phyloP scores from a whole-genome alignment of 768 basidiomycete genomes.

The Boletus huronensis region DNA sequence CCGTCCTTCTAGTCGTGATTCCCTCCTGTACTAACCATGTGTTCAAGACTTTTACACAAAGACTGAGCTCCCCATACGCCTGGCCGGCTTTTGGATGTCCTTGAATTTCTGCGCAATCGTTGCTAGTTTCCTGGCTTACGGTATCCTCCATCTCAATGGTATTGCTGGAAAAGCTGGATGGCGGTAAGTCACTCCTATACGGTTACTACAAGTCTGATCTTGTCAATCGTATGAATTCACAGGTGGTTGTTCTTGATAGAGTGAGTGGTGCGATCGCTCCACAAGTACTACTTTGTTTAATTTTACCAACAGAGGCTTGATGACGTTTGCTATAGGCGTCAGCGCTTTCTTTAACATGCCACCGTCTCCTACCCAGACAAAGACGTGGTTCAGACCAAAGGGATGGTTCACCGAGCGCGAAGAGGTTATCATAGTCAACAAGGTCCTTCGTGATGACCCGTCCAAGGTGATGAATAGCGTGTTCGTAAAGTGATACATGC shows the following conservation, averaged over 20 bases:
- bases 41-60: constrained; percentile 50
- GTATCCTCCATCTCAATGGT: constrained; percentile 40
- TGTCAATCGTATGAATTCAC: not conserved
- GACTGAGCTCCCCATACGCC: constrained; percentile 46
- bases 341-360: constrained; percentile 58
- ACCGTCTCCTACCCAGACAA: constrained; percentile 57
- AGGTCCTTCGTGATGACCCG: constrained; percentile 63
- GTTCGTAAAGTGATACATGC: not conserved
- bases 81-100: constrained; percentile 68
- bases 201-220: not conserved
- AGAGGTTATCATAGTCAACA: constrained; percentile 56
- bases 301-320: constrained; percentile 14
- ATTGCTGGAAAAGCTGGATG: constrained; percentile 14
- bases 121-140: constrained; percentile 62
- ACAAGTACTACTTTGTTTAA: not conserved
- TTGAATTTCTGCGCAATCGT: constrained; percentile 53
- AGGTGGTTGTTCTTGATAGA: constrained; percentile 38
- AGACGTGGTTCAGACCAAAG: constrained; percentile 52
- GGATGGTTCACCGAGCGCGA: constrained; percentile 65
- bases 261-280: constrained; percentile 20
- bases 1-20: constrained; percentile 12
- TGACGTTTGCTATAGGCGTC: constrained; percentile 52
- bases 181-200: constrained; percentile 27
- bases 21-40: not conserved
- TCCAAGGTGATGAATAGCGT: constrained; percentile 38